These are phyloP conservation scores for Oryza longistaminata DNA, from an alignment of 176 grass and related monocot species.

Conservation along the genomic window DNA sequence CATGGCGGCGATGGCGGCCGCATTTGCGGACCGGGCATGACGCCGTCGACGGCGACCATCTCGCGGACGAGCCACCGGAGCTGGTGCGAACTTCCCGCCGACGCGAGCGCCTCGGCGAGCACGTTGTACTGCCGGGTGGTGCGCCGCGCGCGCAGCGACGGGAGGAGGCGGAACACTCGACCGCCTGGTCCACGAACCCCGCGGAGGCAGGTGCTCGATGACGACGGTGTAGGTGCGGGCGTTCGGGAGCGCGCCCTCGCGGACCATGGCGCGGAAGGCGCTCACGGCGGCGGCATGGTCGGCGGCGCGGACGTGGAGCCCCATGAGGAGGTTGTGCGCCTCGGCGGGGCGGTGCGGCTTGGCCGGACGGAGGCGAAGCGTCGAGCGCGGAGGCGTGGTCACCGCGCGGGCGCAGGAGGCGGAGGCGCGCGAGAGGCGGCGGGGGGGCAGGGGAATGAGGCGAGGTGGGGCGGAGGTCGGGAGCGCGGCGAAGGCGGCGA, in stretches of 20 bases:
- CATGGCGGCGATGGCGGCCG: slow-evolving; percentile 58
- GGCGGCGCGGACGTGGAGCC: slow-evolving; percentile 40
- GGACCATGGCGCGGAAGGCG: slow-evolving; percentile 66
- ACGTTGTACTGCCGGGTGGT: slow-evolving; percentile 79
- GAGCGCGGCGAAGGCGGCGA: slow-evolving; percentile 35
- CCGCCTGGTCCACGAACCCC: slow-evolving; percentile 53
- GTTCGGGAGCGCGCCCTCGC: slow-evolving; percentile 66
- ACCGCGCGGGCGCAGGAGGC: slow-evolving; percentile 53
- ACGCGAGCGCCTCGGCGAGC: slow-evolving; percentile 51
- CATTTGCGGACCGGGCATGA: slow-evolving; percentile 66
- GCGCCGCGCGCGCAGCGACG: slow-evolving; percentile 58
- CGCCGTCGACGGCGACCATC: slow-evolving; percentile 66
- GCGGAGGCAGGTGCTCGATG: slow-evolving; percentile 58
- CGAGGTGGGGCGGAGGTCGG: slow-evolving; percentile 45
- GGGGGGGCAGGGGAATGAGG: slow-evolving; percentile 51
- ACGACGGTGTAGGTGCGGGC: slow-evolving; percentile 70
- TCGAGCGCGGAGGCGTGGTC: slow-evolving; percentile 42
- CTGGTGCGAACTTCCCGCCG: slow-evolving; percentile 48
- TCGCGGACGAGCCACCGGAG: slow-evolving; percentile 59
- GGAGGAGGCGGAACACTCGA: slow-evolving; percentile 71
- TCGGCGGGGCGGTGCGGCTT: slow-evolving; percentile 40
- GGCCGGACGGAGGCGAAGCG: slow-evolving; percentile 50
- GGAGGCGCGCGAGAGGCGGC: slow-evolving; percentile 51
- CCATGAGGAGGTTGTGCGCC: slow-evolving; percentile 60
- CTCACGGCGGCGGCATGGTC: slow-evolving; percentile 49